Conservation (phyloP, 495 filamentous ascomycete genomes). For the Lasiosphaeriaceae sp. region DNA sequence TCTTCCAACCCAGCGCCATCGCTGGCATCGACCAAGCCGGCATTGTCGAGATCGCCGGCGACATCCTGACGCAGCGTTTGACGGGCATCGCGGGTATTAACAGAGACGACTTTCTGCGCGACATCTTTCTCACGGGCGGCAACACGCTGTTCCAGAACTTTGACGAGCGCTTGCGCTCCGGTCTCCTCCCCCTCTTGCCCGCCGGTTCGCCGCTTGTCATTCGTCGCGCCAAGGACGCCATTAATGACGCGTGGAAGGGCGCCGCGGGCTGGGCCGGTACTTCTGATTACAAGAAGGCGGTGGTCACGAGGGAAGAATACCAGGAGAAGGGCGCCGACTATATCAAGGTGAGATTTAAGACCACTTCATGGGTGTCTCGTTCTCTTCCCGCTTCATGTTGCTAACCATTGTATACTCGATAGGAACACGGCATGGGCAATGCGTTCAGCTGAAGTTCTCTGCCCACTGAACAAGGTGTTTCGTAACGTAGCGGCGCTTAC, state of each 20-base stretch:
- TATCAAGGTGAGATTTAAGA: constrained; percentile 71
- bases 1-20: constrained; percentile 87
- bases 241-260: constrained; percentile 88
- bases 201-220: constrained; percentile 60
- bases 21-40: constrained; percentile 94
- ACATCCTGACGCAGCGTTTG: constrained; percentile 78
- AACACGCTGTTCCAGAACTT: constrained; percentile 83
- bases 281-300: constrained; percentile 42
- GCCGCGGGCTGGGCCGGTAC: constrained; percentile 74
- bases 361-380: constrained; percentile 3
- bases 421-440: constrained; percentile 84
- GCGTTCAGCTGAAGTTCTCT: constrained; percentile 38
- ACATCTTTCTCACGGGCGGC: constrained; percentile 94
- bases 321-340: constrained; percentile 82
- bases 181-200: constrained; percentile 69
- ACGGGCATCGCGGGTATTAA: constrained; percentile 47
- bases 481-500: too few species aligned
- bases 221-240: constrained; percentile 64
- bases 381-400: background rate
- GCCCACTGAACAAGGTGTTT: too few species aligned
- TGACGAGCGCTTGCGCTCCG: constrained; percentile 72
- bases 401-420: background rate
- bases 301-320: constrained; percentile 71
- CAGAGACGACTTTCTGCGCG: constrained; percentile 63
- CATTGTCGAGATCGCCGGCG: constrained; percentile 80